These are phyloP conservation scores for Micractinium conductrix DNA, from an alignment of 139 green algal genomes.

Conservation along the genomic window DNA sequence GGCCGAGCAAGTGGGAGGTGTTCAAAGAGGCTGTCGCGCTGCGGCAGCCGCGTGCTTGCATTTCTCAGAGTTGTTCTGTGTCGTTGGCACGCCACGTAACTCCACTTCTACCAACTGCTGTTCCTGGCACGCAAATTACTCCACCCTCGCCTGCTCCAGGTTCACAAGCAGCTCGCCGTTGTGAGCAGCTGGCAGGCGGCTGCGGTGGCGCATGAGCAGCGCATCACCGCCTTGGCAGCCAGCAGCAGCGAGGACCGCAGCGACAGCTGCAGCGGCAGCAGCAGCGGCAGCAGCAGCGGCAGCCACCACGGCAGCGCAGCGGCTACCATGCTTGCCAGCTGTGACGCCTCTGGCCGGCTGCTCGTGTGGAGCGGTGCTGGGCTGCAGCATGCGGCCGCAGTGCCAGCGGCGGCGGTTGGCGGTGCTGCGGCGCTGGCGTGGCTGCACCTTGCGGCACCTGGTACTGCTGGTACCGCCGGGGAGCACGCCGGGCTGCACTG, in stretches of 20 bases:
- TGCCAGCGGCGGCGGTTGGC: conserved; percentile 14
- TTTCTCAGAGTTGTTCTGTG: no score
- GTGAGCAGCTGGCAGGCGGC: background rate
- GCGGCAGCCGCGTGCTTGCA: no score
- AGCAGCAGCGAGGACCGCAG: background rate
- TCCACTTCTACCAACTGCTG: no score
- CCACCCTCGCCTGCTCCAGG: background rate
- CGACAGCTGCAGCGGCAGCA: background rate
- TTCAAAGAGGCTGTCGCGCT: no score
- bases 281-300: no score
- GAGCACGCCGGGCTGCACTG: background rate
- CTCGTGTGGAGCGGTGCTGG: background rate
- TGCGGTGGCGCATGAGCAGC: background rate
- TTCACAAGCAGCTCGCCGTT: conserved; percentile 25
- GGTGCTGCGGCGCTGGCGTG: background rate
- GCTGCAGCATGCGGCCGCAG: background rate
- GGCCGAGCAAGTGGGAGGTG: no score
- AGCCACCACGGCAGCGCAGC: background rate
- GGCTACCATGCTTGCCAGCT: background rate
- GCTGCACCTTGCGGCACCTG: background rate
- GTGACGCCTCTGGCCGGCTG: background rate
- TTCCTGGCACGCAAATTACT: no score
- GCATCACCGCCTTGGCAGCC: background rate
- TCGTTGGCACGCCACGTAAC: no score
- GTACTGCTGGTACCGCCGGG: background rate